Percentiles rank a stretch among this genome's conserved stretches.
These are phyloP conservation scores for Suhomyces yuchorum DNA, from an alignment of 1,139 yeast genomes.

Conservation along the genomic window DNA sequence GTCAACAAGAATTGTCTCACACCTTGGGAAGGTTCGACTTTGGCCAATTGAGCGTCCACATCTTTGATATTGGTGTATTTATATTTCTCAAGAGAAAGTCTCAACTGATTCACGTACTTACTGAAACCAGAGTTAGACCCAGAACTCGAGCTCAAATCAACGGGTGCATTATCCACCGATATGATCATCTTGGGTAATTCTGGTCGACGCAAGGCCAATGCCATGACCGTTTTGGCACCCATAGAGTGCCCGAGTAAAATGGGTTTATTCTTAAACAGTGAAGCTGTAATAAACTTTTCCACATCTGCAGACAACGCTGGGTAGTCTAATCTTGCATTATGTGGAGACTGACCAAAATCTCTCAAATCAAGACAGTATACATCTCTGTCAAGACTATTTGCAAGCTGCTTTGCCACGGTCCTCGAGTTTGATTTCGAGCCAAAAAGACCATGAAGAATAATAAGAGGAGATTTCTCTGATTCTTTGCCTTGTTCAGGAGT, in stretches of 20 bases:
- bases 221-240: slow-evolving; percentile 98
- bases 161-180: slow-evolving; percentile 90
- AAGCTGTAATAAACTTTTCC: slow-evolving; percentile 60
- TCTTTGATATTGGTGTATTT: slow-evolving; percentile 58
- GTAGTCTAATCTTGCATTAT: slow-evolving; percentile 66
- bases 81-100: slow-evolving; percentile 49
- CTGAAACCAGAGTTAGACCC: slow-evolving; percentile 56
- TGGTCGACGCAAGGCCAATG: slow-evolving; percentile 72
- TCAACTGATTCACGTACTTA: slow-evolving; percentile 65
- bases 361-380: slow-evolving; percentile 81
- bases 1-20: slow-evolving; percentile 82
- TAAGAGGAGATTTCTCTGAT: slow-evolving; percentile 50
- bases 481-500: slow-evolving; percentile 23
- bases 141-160: slow-evolving; percentile 51
- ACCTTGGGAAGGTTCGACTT: slow-evolving; percentile 59
- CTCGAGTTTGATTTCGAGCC: slow-evolving; percentile 82
- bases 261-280: slow-evolving; percentile 48
- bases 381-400: slow-evolving; percentile 44
- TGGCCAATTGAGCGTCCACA: slow-evolving; percentile 64
- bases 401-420: slow-evolving; percentile 59
- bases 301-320: slow-evolving; percentile 85
- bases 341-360: slow-evolving; percentile 94
- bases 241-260: slow-evolving; percentile 89
- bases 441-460: slow-evolving; percentile 86
- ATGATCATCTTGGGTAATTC: slow-evolving; percentile 63